Percentiles rank a stretch among this genome's conserved stretches.
Conservation (phyloP, 202 grass and related monocot genomes). For the Digitaria exilis region DNA sequence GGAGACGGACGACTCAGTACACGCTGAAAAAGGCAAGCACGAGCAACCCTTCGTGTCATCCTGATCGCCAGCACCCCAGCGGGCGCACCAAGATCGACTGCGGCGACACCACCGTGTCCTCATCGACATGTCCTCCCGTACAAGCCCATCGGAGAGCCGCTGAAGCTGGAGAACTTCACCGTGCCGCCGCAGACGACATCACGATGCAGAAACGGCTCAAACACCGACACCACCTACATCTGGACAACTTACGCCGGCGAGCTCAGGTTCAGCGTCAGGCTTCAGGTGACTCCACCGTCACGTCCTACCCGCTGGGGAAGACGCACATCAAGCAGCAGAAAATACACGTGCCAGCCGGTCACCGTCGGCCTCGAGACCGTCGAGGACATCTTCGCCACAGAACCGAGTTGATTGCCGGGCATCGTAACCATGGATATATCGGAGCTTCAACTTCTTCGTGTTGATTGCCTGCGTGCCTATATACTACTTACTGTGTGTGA, state of each 20-base stretch:
- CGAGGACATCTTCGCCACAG: neutral
- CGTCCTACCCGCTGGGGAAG: neutral
- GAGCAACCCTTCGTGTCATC: neutral
- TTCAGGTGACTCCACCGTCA: neutral
- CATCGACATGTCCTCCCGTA: neutral
- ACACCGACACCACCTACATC: neutral
- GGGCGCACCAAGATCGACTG: constrained; percentile 18
- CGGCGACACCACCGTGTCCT: neutral
- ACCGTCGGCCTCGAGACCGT: neutral
- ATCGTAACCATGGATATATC: no score
- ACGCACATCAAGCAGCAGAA: neutral
- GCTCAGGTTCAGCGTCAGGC: neutral
- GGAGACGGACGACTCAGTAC: neutral
- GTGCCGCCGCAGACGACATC: neutral
- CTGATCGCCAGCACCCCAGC: neutral
- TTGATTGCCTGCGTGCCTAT: no score
- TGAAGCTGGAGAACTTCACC: neutral
- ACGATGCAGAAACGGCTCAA: neutral
- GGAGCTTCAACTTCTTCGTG: no score
- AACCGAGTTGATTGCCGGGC: neutral
- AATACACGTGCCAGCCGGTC: neutral
- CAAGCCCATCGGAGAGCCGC: neutral
- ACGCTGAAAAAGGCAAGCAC: neutral
- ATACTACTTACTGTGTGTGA: no score
- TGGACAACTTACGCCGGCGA: neutral